phyloP scores from a whole-genome alignment of 2,329 filamentous ascomycete species.

The Aspergillus aculeatinus region DNA sequence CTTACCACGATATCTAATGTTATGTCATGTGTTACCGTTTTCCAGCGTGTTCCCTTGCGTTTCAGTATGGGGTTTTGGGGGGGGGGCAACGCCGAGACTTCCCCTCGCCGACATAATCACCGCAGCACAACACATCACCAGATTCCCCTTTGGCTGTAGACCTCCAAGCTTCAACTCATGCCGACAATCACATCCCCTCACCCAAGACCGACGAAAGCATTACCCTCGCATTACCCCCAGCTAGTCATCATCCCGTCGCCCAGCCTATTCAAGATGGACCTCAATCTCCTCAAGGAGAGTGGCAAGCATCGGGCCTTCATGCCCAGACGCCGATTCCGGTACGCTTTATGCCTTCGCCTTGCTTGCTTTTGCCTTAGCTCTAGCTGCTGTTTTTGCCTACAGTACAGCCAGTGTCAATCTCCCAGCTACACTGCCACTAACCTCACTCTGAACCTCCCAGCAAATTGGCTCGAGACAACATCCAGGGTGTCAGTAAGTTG shows the following conservation, averaged over 20 bases:
- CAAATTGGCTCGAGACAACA: conserved; percentile 23
- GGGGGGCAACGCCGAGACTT: background rate
- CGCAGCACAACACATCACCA: background rate
- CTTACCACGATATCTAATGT: conserved; percentile 31
- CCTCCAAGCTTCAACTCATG: no score
- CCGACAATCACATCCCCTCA: no score
- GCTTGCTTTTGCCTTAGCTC: background rate
- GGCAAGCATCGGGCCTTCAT: background rate
- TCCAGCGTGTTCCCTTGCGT: conserved; percentile 14
- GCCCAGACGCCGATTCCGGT: background rate
- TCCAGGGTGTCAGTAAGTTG: conserved; percentile 31
- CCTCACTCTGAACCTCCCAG: conserved; percentile 4
- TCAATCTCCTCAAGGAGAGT: background rate
- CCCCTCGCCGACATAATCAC: background rate
- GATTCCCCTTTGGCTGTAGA: background rate
- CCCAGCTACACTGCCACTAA: background rate
- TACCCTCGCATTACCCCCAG: no score
- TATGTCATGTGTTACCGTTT: conserved; percentile 16
- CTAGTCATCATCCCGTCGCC: no score
- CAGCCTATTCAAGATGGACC: background rate
- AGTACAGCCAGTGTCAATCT: no score
- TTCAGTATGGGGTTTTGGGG: background rate
- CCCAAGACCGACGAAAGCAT: no score
- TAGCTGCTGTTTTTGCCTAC: no score
- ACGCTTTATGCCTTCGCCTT: background rate